Base-by-base conservation (phyloP, 441 rosid species). In the Cnidoscolus chayamansa region DNA sequence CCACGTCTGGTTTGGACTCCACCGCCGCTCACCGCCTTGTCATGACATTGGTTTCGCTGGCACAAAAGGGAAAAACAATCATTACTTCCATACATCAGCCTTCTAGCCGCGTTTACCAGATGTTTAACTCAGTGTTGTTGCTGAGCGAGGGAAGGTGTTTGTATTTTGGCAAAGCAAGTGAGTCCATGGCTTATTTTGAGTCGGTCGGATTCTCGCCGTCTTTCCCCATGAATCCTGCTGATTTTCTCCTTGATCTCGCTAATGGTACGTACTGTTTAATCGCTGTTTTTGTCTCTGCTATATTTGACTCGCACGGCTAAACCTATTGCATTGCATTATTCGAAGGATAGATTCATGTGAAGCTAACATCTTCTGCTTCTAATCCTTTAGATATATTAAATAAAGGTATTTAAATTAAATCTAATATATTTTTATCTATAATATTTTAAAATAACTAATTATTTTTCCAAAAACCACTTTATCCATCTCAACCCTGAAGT, bases 151-250 rank as follows among this genome's bases (percentile, higher is more conserved):
- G 96, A 5, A 77, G 79, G 77, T 79, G 90, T 79, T 71, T 94
- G 85, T 94, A 87, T 74, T 85, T 87, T 54, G 98, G 98, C 0
- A 87, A 87, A 70, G 90, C 86, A 47, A 81, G 86, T 32, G 96
- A 90, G 30, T 97, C 92, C 2, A 78, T 91, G 90, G 49, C 78
- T 31, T 90, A 91, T 37, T 89, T 93, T 63, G 85, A 85, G 30
- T 86, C 97, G 55, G 80, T 86, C 56, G 98, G 98, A 6, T 90
- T 76, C 85, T 84, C 93, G 13, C 96, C 97, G 72, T 87, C 94
- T 77, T 91, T 91, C 69, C 91, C 94, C n/a, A 87, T 90, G 93
- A 93, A 93, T 79, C 98, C 97, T 59, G 98, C 97, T 1, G 98
- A 93, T 80, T 91, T 91, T 73, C 89, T 93, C 68, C 97, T 93